Conservation (phyloP, 2,329 filamentous ascomycete species). For the Ramichloridium luteum region DNA sequence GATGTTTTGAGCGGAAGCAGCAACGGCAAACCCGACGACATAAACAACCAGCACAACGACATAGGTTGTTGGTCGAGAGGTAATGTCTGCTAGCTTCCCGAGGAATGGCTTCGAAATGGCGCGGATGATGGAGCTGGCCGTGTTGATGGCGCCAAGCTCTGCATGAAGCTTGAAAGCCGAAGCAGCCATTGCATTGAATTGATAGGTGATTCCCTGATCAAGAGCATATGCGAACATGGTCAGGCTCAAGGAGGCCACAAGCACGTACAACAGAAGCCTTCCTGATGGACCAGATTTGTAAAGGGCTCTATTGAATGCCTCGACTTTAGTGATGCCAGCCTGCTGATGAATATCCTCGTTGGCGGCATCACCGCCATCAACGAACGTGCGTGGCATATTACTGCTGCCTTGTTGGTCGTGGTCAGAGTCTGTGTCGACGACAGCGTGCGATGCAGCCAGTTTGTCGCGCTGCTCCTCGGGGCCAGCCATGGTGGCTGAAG, state of each 20-base stretch:
- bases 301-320: conserved; percentile 20
- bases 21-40: conserved; percentile 10
- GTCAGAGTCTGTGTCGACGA: neutral
- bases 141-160: conserved; percentile 5
- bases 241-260: conserved; percentile 16
- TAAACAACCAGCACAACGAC: conserved; percentile 27
- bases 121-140: conserved; percentile 5
- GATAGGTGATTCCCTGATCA: conserved; percentile 8
- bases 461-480: too few species aligned
- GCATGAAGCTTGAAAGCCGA: conserved; percentile 4
- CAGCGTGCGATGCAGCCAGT: neutral
- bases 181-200: conserved; percentile 7
- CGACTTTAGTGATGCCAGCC: conserved; percentile 14
- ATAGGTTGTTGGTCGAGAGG: conserved; percentile 23
- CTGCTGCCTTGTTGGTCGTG: conserved; percentile 1
- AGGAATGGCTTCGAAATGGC: conserved; percentile 9
- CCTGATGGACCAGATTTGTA: conserved; percentile 18
- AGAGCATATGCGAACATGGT: conserved; percentile 22
- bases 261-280: conserved; percentile 12
- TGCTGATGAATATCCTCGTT: neutral
- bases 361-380: neutral
- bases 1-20: conserved; percentile 5
- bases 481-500: too few species aligned
- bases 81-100: conserved; percentile 13
- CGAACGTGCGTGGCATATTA: too few species aligned